phyloP scores from a whole-genome alignment of 2,329 filamentous ascomycete species.

The Penicillium sp. region DNA sequence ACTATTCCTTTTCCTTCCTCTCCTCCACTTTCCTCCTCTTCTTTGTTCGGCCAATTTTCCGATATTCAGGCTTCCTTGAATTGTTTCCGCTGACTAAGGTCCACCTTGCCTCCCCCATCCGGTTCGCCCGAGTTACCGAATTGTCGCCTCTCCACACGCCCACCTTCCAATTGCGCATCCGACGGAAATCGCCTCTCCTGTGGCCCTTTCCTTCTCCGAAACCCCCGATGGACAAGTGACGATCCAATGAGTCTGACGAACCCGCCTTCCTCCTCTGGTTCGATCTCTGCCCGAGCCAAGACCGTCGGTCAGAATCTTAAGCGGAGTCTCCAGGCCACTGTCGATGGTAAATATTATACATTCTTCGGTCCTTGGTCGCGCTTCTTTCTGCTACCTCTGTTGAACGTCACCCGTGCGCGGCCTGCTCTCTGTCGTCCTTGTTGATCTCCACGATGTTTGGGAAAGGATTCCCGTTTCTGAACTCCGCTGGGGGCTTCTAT shows the following conservation, averaged over 20 bases:
- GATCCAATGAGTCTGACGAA: slow-evolving; percentile 46
- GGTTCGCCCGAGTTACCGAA: not conserved
- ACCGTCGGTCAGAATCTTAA: slow-evolving; percentile 41
- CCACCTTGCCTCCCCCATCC: not conserved
- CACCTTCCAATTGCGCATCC: not conserved
- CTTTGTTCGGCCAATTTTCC: not conserved
- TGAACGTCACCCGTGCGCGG: slow-evolving; percentile 9
- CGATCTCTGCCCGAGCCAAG: slow-evolving; percentile 41
- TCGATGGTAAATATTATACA: slow-evolving; percentile 45
- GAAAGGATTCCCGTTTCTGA: slow-evolving; percentile 41
- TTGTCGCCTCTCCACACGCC: slow-evolving; percentile 1
- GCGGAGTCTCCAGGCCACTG: slow-evolving; percentile 45
- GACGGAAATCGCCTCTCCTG: not conserved
- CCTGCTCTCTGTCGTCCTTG: slow-evolving; percentile 13
- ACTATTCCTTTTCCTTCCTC: not conserved
- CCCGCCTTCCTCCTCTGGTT: slow-evolving; percentile 44
- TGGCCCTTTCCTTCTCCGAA: slow-evolving; percentile 1
- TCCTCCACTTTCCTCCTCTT: not conserved
- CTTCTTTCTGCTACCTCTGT: slow-evolving; percentile 10
- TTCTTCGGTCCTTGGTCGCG: slow-evolving; percentile 16
- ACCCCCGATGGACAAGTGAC: slow-evolving; percentile 10
- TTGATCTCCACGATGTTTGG: slow-evolving; percentile 40
- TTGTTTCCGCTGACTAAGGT: slow-evolving; percentile 9
- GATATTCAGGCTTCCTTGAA: not conserved
- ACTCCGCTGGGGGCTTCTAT: slow-evolving; percentile 42